Evolutionary conservation across 2,329 filamentous ascomycete species (phyloP), one percentile per base, ranked within the genome.

Genomic region (Aureobasidium subglaciale): DNA sequence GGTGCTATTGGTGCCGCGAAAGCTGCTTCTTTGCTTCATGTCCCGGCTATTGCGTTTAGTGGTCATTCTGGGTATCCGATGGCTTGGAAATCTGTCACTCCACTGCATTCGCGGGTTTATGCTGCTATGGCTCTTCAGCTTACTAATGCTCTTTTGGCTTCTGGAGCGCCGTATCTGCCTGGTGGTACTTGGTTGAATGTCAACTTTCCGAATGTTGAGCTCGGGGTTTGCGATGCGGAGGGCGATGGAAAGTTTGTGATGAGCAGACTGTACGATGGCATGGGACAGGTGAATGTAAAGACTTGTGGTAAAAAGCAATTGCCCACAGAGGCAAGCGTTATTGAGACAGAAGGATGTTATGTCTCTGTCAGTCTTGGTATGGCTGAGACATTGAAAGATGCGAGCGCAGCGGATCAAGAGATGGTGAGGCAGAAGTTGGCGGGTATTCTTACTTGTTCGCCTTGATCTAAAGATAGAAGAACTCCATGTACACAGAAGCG

Each of bases 1-100:
- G 85, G 85, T 5, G 88, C 85, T 20, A 80, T 85, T n/a, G 84
- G 84, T 49, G 81, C 82, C 0, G 81, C 84, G 7, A 75, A 82
- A 60, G 83, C 85, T 0, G 79, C 74, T 4, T 71, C 74, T 4
- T 71, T 78, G 18, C 63, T 62, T 6, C 76, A 78, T 1, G 79
- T 87, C 56, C 85, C 85, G 0, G 80, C 79, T n/a, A 78, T 89
- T 56, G 85, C 84, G 15, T 88, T 88, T 70, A 83, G 80, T 0
- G 85, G 84, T 5, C 67, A 69, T 1, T 76, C 76, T 0, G 72
- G 72, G 5, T 73, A 73, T 13, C 74, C 70, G 25, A 77, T 78
- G 1, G 74, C 78, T 0, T 87, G 78, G 75, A 75, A 84, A 61
- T 68, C 66, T 2, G 69, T 74, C 1, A 67, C 65, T 0, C 80